phyloP scores from a whole-genome alignment of 495 filamentous ascomycete genomes.

The Daldinia grandis region DNA sequence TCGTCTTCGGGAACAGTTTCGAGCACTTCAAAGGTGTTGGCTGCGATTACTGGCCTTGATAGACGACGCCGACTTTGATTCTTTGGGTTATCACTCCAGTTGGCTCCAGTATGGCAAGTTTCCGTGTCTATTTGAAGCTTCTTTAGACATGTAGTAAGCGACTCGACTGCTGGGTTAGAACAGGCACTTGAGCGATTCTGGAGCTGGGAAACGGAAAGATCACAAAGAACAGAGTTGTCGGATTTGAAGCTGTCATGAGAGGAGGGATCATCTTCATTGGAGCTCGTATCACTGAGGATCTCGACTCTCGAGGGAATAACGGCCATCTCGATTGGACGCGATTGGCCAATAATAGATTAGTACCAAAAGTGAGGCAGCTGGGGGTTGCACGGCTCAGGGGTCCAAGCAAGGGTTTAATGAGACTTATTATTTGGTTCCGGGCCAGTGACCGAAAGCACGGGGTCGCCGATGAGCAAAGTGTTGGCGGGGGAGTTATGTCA shows the following conservation, averaged over 20 bases:
- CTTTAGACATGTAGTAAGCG: slow-evolving; percentile 42
- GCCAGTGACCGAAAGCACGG: slow-evolving; percentile 23
- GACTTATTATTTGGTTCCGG: slow-evolving; percentile 24
- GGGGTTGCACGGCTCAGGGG: slow-evolving; percentile 38
- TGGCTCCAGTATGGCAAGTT: not conserved
- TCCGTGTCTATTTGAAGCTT: slow-evolving; percentile 43
- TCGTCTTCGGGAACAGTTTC: slow-evolving; percentile 41
- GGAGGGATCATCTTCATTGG: slow-evolving; percentile 20
- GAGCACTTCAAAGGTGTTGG: slow-evolving; percentile 44
- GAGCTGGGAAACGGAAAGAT: slow-evolving; percentile 46
- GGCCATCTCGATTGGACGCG: slow-evolving; percentile 35
- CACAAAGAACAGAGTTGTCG: slow-evolving; percentile 40
- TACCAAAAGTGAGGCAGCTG: slow-evolving; percentile 27
- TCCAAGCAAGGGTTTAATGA: slow-evolving; percentile 40
- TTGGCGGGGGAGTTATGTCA: slow-evolving; percentile 16
- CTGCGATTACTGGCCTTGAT: slow-evolving; percentile 38
- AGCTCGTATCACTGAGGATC: slow-evolving; percentile 38
- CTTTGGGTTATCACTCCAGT: slow-evolving; percentile 21
- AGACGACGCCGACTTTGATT: slow-evolving; percentile 36
- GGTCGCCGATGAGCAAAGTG: slow-evolving; percentile 14
- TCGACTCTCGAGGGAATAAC: slow-evolving; percentile 35
- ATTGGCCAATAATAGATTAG: slow-evolving; percentile 30
- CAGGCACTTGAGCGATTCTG: slow-evolving; percentile 41
- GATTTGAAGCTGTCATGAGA: slow-evolving; percentile 34
- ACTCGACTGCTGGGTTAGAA: slow-evolving; percentile 39